A percentile compares a stretch with the other conserved stretches of the same genome.
Conservation (phyloP, 179 eudicot species). For the Heliamphora pulchella region DNA sequence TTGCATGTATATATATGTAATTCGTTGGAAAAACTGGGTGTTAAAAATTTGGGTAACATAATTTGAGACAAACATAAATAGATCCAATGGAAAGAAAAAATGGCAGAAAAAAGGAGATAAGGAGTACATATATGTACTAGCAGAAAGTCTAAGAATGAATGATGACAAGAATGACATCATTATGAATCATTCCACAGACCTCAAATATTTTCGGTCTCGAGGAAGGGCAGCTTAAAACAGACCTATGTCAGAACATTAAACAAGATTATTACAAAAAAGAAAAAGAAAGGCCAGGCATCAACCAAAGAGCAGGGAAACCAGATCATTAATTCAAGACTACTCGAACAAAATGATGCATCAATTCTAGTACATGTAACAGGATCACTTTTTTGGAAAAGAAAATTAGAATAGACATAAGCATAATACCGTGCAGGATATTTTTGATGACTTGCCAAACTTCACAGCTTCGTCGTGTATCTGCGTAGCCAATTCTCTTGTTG, state of each 20-base stretch:
- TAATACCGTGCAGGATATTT: conserved; percentile 76
- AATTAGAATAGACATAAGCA: not conserved
- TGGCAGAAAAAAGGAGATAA: not conserved
- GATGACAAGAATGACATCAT: not conserved
- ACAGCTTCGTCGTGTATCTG: conserved; percentile 95
- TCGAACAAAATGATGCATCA: too few relatives aligned
- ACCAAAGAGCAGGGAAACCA: not conserved
- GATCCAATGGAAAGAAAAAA: not conserved
- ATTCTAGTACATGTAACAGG: not conserved
- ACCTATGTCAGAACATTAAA: not conserved
- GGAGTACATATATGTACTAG: not conserved
- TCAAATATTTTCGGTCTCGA: not conserved
- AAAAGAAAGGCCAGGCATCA: not conserved
- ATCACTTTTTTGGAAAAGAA: not conserved
- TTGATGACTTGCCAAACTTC: conserved; percentile 82
- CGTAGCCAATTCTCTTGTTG: conserved; percentile 93
- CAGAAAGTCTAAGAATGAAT: not conserved
- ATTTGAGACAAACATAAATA: not conserved
- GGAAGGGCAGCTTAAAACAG: not conserved
- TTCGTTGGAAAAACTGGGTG: not conserved
- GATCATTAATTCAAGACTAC: not conserved
- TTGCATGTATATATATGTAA: not conserved
- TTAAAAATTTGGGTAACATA: not conserved
- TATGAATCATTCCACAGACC: not conserved
- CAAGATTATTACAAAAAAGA: too few relatives aligned